Evolutionary conservation across 108 stramenopile genomes (phyloP).

Genomic region (Nitzschia palea): DNA sequence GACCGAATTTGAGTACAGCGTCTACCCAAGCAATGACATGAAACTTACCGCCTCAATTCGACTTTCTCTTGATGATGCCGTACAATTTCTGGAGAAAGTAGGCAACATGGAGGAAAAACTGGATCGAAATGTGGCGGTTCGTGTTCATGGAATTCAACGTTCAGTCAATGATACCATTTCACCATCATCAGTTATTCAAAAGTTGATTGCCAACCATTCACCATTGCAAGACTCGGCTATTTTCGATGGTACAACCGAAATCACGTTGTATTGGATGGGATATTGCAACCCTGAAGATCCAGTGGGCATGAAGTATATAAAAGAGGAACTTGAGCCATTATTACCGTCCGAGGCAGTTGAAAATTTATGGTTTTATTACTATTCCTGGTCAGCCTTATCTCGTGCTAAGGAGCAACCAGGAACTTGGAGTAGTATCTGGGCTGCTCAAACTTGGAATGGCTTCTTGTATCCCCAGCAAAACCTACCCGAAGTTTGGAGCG

Average conservation of each 20-base stretch:
- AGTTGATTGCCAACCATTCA: too few species aligned
- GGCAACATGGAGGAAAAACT: neutral
- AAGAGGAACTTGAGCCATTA: constrained; percentile 7
- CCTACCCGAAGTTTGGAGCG: constrained; percentile 18
- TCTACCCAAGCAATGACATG: constrained; percentile 27
- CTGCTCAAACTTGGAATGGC: constrained; percentile 31
- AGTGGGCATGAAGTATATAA: constrained; percentile 23
- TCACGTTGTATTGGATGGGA: constrained; percentile 30
- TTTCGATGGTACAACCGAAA: neutral
- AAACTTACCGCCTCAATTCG: constrained; percentile 1
- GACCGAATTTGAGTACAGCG: constrained; percentile 11
- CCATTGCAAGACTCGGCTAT: too few species aligned
- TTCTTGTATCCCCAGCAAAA: constrained; percentile 28
- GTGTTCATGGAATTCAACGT: neutral
- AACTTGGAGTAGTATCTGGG: constrained; percentile 13
- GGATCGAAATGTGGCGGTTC: neutral
- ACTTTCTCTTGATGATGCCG: neutral
- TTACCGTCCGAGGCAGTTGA: neutral
- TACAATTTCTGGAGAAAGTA: neutral
- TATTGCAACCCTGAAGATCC: constrained; percentile 21
- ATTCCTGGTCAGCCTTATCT: constrained; percentile 27
- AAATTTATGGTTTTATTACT: constrained; percentile 19
- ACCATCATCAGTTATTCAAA: neutral
- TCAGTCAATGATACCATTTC: neutral
- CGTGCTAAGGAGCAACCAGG: constrained; percentile 20